phyloP scores from a whole-genome alignment of 2,329 filamentous ascomycete genomes.

The Penicillium sclerotigenum region DNA sequence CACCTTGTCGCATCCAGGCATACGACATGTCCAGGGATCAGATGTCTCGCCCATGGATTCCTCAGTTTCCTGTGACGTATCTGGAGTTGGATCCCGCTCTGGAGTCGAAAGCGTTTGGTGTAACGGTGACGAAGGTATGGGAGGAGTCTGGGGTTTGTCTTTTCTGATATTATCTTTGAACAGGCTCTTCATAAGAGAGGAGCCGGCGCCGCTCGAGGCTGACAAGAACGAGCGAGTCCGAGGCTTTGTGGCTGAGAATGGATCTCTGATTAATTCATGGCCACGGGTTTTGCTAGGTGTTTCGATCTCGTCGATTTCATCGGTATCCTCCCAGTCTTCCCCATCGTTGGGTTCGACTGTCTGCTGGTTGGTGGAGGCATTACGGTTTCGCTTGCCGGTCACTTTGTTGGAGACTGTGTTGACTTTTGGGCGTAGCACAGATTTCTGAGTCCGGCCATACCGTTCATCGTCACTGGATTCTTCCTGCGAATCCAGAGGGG shows the following conservation, averaged over 20 bases:
- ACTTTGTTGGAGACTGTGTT: slow-evolving; percentile 39
- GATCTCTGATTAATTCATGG: slow-evolving; percentile 25
- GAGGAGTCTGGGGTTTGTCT: slow-evolving; percentile 5
- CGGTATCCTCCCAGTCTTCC: slow-evolving; percentile 14
- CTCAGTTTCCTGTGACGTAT: neutral
- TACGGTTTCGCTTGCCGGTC: slow-evolving; percentile 43
- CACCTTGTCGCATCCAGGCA: slow-evolving; percentile 19
- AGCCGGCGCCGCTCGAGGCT: slow-evolving; percentile 9
- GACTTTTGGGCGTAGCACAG: slow-evolving; percentile 45
- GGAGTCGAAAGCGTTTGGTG: neutral
- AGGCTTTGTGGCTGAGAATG: slow-evolving; percentile 18
- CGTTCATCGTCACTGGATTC: slow-evolving; percentile 34
- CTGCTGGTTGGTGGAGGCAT: slow-evolving; percentile 23
- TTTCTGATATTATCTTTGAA: slow-evolving; percentile 12
- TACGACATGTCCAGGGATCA: slow-evolving; percentile 20
- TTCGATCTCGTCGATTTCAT: slow-evolving; percentile 20
- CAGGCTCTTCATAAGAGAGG: slow-evolving; percentile 21
- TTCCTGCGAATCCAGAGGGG: slow-evolving; percentile 36
- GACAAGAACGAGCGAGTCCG: slow-evolving; percentile 13
- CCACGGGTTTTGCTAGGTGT: slow-evolving; percentile 25
- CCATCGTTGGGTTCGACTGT: slow-evolving; percentile 30
- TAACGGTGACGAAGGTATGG: neutral
- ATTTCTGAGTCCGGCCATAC: slow-evolving; percentile 40
- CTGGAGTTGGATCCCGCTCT: slow-evolving; percentile 5
- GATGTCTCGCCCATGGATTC: slow-evolving; percentile 3